Evolutionary conservation across 1,284 basidiomycete genomes (phyloP), one percentile per base, ranked within the genome.

Genomic region (Malassezia vespertilionis): DNA sequence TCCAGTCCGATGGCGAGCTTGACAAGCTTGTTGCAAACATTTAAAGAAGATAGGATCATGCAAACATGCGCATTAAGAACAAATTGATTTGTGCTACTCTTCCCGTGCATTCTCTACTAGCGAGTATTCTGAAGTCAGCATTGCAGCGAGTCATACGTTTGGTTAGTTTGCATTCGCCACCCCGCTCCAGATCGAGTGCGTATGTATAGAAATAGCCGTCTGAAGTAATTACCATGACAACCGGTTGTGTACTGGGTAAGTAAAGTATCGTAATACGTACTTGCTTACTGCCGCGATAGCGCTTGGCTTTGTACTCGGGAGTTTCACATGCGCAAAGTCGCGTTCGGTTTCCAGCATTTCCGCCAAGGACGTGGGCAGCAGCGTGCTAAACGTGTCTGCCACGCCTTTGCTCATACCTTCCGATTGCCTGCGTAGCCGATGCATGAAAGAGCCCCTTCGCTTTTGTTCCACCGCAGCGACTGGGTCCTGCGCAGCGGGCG

Each of bases 331-430:
- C 0, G 93, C 91, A 71, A 97, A 97, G 69, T 95, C 91, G 4
- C 93, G 77, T 38, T 84, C 79, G 0, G 93, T 91, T 64, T 97
- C 93, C 90, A 90, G 97, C 75, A 96, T 83, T 70, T 95, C 90
- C 9, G 89, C 86, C 28, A 97, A 72, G 2, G 86, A 82, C 58
- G 83, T 83, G 0, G 91, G 93, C 6, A 96, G 77, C 67, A 93
- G 93, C 0, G 84, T 84, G 5, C 90, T 88, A 11, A 91, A 80
- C 0, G 83, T 83, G 11, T 57, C 60, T 0, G 50, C 61, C 9
- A 65, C 46, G 3, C 52, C 51, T 3, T 60, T 35, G 9, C 61
- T 57, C 7, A 68, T 36, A 9, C 57, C 56, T 39, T 86, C 69
- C 2, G 84, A 87, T 48, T 81, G 79, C 33, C 82, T 74, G 24